Percentiles rank a stretch among this genome's conserved stretches.
Evolutionary conservation across 257 asterid species (phyloP).

Genomic region (Paulownia fortunei): DNA sequence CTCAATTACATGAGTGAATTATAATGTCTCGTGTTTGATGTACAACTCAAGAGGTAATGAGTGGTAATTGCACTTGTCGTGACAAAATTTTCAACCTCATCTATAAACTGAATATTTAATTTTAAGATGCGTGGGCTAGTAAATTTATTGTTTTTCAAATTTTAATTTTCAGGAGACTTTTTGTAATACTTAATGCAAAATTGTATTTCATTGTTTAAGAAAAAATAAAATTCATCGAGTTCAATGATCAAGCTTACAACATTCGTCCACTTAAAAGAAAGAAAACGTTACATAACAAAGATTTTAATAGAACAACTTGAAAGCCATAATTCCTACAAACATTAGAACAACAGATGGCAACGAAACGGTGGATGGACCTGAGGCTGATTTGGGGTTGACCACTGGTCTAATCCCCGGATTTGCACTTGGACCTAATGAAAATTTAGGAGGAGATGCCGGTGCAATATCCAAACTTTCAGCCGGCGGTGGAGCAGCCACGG

Average conservation of each 20-base stretch:
- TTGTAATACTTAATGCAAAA: not conserved
- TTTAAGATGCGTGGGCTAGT: too few species aligned
- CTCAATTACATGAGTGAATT: too few species aligned
- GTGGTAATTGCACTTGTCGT: too few species aligned
- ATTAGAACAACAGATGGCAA: slow-evolving; percentile 32
- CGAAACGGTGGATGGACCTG: slow-evolving; percentile 34
- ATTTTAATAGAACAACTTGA: slow-evolving; percentile 22
- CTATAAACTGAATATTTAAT: too few species aligned
- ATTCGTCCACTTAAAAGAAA: not conserved
- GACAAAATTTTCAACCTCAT: too few species aligned
- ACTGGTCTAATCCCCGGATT: slow-evolving; percentile 65
- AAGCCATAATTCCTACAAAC: slow-evolving; percentile 40
- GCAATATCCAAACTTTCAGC: slow-evolving; percentile 29
- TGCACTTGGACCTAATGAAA: slow-evolving; percentile 48
- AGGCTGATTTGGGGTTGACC: slow-evolving; percentile 47
- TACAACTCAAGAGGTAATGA: too few species aligned
- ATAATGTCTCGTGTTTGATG: too few species aligned
- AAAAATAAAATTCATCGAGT: not conserved
- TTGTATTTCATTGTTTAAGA: too few species aligned
- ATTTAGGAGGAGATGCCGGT: slow-evolving; percentile 49
- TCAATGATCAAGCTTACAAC: not conserved
- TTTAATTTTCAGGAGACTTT: not conserved
- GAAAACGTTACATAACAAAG: not conserved
- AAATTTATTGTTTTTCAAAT: too few species aligned
- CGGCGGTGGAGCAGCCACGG: slow-evolving; percentile 43